Base-by-base conservation (phyloP, 257 asterid species). In the Voacanga thouarsii region DNA sequence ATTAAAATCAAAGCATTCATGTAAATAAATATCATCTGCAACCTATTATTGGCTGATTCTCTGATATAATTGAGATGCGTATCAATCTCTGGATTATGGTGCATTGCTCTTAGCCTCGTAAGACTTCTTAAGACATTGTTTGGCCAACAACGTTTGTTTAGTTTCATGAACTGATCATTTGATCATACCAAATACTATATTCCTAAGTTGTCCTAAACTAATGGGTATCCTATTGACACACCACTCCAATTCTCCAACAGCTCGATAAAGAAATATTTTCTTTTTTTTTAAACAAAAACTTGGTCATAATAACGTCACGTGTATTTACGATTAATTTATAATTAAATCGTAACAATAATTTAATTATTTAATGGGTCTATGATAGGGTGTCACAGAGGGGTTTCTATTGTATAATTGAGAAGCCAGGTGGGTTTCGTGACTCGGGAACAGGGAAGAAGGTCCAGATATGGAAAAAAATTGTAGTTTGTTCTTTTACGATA, bases 221-320 rank as follows among this genome's bases (percentile, higher is more conserved):
- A 55, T 64, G 24, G 41, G 26, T 41, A 18, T 67, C 6, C 14
- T 49, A 45, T 72, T 49, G 18, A 43, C 70, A 44, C n/a, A 71
- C 12, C 49, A 12, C 21, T 59, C 30, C 24, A 71, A 81, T 37
- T 6, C 21, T 59, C 30, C 24, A 71, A 81, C 44, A 77, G 14
- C 82, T 72, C 77, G 74, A 81, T n/a, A 33, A 85, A 75, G 85
- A 71, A 70, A 69, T 72, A 75, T 77, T 83, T 69, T 19, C 10
- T n/a, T 21, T 63, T 26, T 11, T 12, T 11, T 72, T 45, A 30
- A 41, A 61, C 37, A 30, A 85, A 83, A 65, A 72, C 90, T 82
- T 87, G 92, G 94, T 81, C 89, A 85, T 77, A 69, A 80, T 84
- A 78, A 70, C 66, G 85, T 84, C 92, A 88, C 90, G 92, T 88